Conservation (phyloP, 306 rosid genomes). For the Rosa rugosa region DNA sequence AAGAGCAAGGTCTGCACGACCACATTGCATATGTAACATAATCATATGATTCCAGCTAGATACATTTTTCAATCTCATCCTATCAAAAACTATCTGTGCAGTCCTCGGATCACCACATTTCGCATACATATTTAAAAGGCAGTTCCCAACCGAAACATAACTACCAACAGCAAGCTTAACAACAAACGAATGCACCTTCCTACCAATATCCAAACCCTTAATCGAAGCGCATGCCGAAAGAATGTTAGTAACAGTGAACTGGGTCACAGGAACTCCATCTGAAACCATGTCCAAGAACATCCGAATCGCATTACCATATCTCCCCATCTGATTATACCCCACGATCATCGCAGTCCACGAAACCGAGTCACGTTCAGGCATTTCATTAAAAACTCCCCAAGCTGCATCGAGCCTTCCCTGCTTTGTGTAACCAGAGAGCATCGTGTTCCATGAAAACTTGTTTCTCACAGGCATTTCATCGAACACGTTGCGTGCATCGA, state of each 20-base stretch:
- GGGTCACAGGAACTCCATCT: conserved; percentile 43
- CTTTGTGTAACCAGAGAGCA: conserved; percentile 67
- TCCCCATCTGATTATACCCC: conserved; percentile 66
- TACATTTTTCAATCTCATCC: conserved; percentile 57
- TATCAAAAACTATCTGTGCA: conserved; percentile 60
- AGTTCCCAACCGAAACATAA: conserved; percentile 58
- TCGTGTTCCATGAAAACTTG: conserved; percentile 66
- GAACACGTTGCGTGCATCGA: conserved; percentile 58
- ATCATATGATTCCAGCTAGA: conserved; percentile 77
- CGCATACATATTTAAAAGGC: conserved; percentile 85
- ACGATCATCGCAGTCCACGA: conserved; percentile 82
- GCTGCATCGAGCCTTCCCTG: conserved; percentile 60
- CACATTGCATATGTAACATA: conserved; percentile 59
- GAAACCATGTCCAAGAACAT: conserved; percentile 62
- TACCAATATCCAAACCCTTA: conserved; percentile 58
- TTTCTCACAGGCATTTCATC: conserved; percentile 64
- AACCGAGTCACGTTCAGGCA: conserved; percentile 79
- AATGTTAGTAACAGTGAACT: conserved; percentile 67
- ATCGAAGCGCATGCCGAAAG: conserved; percentile 68
- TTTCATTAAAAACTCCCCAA: conserved; percentile 45
- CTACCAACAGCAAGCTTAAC: conserved; percentile 61
- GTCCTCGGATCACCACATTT: conserved; percentile 62
- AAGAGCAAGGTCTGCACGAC: conserved; percentile 61
- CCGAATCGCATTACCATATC: conserved; percentile 40
- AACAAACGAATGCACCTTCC: conserved; percentile 62